Evolutionary conservation across 345 rosid genomes (phyloP), one percentile per base, ranked within the genome.

Genomic region (Aethionema arabicum): DNA sequence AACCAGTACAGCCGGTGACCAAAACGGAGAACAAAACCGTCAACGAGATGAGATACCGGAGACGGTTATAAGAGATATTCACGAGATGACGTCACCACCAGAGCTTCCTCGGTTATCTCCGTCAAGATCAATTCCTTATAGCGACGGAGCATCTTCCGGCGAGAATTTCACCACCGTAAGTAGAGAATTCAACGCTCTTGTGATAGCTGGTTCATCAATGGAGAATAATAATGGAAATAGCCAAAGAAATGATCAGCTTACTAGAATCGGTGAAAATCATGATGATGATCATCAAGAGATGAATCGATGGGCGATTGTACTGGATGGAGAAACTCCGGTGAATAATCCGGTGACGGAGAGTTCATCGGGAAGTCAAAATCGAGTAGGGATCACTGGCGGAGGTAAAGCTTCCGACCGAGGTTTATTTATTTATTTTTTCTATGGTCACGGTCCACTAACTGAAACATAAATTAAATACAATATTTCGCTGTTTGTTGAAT

Each of bases 141-240:
- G 57, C 67, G 71, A 91, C 75, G 62, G 79, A 55, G 41, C 64
- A 32, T 40, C 66, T 29, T 52, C 84, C 7, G 76, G 79, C 35
- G 99, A 90, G 76, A 89, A 90, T 71, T 93, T 93, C 77, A 85
- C 96, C 37, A 76, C 83, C 82, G 84, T 93, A 62, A 90, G 99
- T 65, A 72, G 95, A 58, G 99, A 93, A 31, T 93, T 93, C 82
- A 93, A 78, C 80, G 97, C 97, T 39, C 73, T 93, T n/a, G 99
- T 93, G 36, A 69, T 93, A 31, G 96, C 97, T 1, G 96, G 96
- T 4, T 83, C 96, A 0, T 66, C 89, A 11, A 78, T 72, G 31
- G 74, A 72, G 12, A 71, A 54, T 66, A 68, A 65, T 67, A 55
- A 67, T 47, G 50, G 41, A 2, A 39, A 15, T 8, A 44, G 43